These are phyloP conservation scores for Komagataella pseudopastoris DNA, from an alignment of 805 yeast genomes.

Conservation along the genomic window DNA sequence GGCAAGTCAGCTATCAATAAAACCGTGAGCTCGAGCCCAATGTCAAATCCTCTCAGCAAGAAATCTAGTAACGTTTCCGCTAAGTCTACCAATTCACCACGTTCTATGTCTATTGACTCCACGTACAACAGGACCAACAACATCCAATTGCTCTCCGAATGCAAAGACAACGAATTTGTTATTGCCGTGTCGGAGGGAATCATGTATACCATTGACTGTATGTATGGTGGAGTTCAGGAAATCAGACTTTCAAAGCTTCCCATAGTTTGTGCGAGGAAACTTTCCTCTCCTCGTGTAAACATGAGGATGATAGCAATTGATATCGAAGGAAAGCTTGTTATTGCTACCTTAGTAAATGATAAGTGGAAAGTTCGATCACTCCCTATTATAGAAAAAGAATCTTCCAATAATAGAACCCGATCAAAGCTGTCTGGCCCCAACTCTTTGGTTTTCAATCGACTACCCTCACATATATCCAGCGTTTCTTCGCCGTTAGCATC, in stretches of 20 bases:
- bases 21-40: background rate
- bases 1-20: background rate
- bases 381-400: conserved; percentile 28
- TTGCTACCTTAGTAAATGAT: conserved; percentile 53
- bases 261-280: conserved; percentile 37
- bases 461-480: background rate
- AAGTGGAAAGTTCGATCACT: conserved; percentile 50
- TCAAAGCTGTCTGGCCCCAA: background rate
- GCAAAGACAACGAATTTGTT: conserved; percentile 30
- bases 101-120: conserved; percentile 18
- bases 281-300: conserved; percentile 61
- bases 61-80: background rate
- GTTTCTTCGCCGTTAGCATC: background rate
- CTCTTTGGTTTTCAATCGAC: background rate
- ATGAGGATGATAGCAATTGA: conserved; percentile 53
- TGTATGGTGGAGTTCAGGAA: conserved; percentile 27
- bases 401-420: conserved; percentile 11
- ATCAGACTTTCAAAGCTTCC: conserved; percentile 17
- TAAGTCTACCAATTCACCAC: background rate
- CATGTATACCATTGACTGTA: conserved; percentile 33
- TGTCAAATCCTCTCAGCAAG: background rate
- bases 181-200: conserved; percentile 39
- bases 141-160: conserved; percentile 13
- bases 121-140: conserved; percentile 15
- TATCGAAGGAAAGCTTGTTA: conserved; percentile 34